Base-by-base conservation (phyloP, 2,329 filamentous ascomycete species). In the Hypoxylon sp. region DNA sequence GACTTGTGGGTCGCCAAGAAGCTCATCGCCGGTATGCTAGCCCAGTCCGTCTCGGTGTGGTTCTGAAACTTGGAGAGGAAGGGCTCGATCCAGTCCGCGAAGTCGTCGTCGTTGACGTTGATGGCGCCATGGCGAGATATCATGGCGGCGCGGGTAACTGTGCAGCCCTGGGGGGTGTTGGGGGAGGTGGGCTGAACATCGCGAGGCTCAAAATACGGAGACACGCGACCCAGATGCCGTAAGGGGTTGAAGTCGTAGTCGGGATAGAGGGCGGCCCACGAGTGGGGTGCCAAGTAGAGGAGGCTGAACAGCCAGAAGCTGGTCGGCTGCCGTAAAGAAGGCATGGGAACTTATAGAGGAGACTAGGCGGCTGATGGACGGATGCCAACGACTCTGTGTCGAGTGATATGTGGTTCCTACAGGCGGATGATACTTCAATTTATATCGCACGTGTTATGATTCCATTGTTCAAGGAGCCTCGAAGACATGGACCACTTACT, bases 101-200 rank as follows among this genome's bases (percentile, higher is more conserved):
- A 84, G 65, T 85, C 83, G 57, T 80, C 81, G 62, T 85, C 82
- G 60, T 85, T 85, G 61, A 80, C 80, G 65, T 83, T 84, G 52
- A 85, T 85, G 33, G 83, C 82, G 0, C 82, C 82, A 64, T 85
- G 83, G n/a, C 83, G 82, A 13, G 81, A 77, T 0, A 85, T 73
- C 67, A 84, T 85, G 1, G 83, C 81, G 0, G 82, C 82, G 18
- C 79, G 77, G 0, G 75, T 77, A 1, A 80, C 73, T 0, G 75
- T 77, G 69, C 83, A 85, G 8, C 81, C 77, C 46, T 78, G 76
- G 0, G 82, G 82, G 2, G 77, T 68, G 2, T 71, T 64, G 1
- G 77, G 76, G 13, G 76, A 74, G 5, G 72, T 58, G 0, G 73
- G 77, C 24, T 81, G 79, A 48, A 47, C 40, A 7, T 81, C 77